phyloP scores from a whole-genome alignment of 2,329 filamentous ascomycete species.

The Aspergillus thermomutatus region DNA sequence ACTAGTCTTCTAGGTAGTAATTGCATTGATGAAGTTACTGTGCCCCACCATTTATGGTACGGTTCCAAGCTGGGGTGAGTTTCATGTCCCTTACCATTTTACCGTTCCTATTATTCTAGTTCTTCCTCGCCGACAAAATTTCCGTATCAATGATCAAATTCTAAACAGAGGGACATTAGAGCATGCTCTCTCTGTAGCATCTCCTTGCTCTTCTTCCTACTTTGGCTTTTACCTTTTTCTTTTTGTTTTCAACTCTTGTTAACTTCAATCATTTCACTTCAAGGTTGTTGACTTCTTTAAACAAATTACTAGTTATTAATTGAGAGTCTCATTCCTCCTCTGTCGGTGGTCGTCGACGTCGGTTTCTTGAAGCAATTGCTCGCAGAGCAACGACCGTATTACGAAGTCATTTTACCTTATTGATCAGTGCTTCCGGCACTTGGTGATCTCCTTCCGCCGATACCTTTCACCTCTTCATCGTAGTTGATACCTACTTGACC shows the following conservation, averaged over 20 bases:
- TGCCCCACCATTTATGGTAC: slow-evolving; percentile 4
- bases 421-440: background rate
- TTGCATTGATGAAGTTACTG: background rate
- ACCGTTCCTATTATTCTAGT: slow-evolving; percentile 4
- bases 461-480: slow-evolving; percentile 2
- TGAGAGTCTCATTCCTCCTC: background rate
- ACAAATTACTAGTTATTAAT: background rate
- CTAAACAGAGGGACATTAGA: background rate
- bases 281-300: background rate
- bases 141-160: background rate
- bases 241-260: background rate
- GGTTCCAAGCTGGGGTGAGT: slow-evolving; percentile 14
- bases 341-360: background rate
- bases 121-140: slow-evolving; percentile 1
- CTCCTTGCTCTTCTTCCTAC: background rate
- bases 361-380: background rate
- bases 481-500: slow-evolving; percentile 19
- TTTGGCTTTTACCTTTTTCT: slow-evolving; percentile 2
- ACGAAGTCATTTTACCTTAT: background rate
- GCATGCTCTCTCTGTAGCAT: background rate
- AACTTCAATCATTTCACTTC: background rate
- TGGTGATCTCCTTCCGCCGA: background rate
- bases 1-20: background rate
- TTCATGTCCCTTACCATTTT: slow-evolving; percentile 6
- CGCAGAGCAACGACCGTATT: background rate